These are phyloP conservation scores for Coemansia biformis DNA, from an alignment of 192 early-diverging fungal species.

Conservation along the genomic window DNA sequence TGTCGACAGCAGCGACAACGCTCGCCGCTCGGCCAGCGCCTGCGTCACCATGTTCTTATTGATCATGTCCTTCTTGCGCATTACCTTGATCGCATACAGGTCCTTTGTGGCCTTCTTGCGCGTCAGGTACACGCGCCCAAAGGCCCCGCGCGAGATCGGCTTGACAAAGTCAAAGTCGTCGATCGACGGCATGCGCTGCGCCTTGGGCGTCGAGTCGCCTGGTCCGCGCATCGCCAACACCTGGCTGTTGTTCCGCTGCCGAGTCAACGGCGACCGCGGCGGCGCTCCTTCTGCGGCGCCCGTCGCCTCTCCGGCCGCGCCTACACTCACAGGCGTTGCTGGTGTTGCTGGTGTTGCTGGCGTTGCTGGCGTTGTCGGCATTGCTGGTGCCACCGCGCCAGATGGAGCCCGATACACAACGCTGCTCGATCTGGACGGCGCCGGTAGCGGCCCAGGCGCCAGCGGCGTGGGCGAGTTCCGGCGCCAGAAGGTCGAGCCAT, in stretches of 20 bases:
- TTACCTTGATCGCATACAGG: slow-evolving; percentile 86
- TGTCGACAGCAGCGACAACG: slow-evolving; percentile 68
- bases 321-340: slow-evolving; percentile 3
- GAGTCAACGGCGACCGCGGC: slow-evolving; percentile 31
- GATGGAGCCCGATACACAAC: slow-evolving; percentile 25
- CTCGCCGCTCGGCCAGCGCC: slow-evolving; percentile 80
- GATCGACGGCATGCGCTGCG: slow-evolving; percentile 71
- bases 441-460: slow-evolving; percentile 22
- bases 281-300: slow-evolving; percentile 16
- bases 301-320: neutral
- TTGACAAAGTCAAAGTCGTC: slow-evolving; percentile 93
- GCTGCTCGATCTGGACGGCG: slow-evolving; percentile 21
- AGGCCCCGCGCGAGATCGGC: slow-evolving; percentile 91
- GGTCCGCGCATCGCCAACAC: slow-evolving; percentile 31
- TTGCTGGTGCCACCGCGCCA: slow-evolving; percentile 3
- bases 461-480: slow-evolving; percentile 35
- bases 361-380: slow-evolving; percentile 5
- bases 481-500: slow-evolving; percentile 28
- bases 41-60: slow-evolving; percentile 95
- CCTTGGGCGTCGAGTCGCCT: slow-evolving; percentile 31
- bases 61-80: slow-evolving; percentile 91
- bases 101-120: slow-evolving; percentile 82
- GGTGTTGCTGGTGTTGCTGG: slow-evolving; percentile 4
- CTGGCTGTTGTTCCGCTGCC: slow-evolving; percentile 44
- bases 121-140: slow-evolving; percentile 85